Evolutionary conservation across 202 grass and related monocot genomes (phyloP).

Genomic region (Setaria italica): DNA sequence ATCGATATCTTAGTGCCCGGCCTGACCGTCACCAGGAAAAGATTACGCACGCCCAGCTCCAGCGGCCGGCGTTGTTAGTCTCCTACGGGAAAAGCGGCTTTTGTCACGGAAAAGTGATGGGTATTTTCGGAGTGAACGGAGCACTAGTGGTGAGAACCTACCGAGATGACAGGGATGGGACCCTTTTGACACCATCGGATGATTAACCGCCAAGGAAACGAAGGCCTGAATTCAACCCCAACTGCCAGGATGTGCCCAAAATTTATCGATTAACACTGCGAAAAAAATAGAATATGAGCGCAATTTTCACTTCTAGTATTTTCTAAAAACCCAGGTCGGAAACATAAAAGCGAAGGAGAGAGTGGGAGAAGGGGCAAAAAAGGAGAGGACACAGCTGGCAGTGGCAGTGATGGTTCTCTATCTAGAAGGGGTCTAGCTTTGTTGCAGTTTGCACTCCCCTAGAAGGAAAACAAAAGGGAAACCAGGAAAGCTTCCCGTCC

Average conservation of each 20-base stretch:
- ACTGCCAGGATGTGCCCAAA: background rate
- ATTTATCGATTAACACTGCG: too few relatives aligned
- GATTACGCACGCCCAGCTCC: background rate
- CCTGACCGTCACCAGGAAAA: background rate
- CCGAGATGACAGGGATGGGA: conserved; percentile 1
- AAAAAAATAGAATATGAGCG: too few relatives aligned
- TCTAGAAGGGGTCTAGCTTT: background rate
- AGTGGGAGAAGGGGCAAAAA: background rate
- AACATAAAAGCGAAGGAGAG: background rate
- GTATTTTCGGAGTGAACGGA: conserved; percentile 18
- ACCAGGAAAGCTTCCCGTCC: background rate
- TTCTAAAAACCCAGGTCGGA: background rate
- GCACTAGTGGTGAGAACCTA: conserved; percentile 23
- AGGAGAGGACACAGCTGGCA: background rate
- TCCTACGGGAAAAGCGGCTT: background rate
- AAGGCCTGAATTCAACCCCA: too few relatives aligned
- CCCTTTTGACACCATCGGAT: background rate
- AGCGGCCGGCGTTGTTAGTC: conserved; percentile 6
- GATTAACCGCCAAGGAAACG: background rate
- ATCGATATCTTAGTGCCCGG: background rate
- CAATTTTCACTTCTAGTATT: too few relatives aligned
- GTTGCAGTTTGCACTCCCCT: background rate
- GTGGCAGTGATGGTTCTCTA: background rate
- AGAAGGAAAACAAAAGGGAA: background rate
- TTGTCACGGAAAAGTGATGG: background rate